Conservation (phyloP, 2,329 filamentous ascomycete species). For the Ophiostoma ulmi region DNA sequence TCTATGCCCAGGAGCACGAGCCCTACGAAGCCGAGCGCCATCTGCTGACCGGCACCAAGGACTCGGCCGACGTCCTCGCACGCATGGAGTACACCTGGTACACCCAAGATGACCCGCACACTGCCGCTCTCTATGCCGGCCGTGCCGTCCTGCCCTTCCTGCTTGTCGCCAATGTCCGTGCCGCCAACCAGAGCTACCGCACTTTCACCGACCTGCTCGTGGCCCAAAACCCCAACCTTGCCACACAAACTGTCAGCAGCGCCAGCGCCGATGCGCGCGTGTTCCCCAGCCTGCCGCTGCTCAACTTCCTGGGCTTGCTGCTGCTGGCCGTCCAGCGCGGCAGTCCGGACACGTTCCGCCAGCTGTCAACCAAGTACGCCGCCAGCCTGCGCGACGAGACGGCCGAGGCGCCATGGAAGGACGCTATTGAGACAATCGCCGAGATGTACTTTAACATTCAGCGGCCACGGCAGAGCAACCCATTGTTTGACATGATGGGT, state of each 20-base stretch:
- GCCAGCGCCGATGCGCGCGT: conserved; percentile 68
- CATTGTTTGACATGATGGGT: conserved; percentile 97
- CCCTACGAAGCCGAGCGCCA: conserved; percentile 91
- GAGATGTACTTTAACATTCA: conserved; percentile 96
- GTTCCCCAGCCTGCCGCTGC: conserved; percentile 84
- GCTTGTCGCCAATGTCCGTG: conserved; percentile 81
- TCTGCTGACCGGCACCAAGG: conserved; percentile 79
- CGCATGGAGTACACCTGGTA: conserved; percentile 94
- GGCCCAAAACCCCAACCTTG: conserved; percentile 50
- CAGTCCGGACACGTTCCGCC: conserved; percentile 69
- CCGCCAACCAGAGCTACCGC: conserved; percentile 75
- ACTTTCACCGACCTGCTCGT: conserved; percentile 66
- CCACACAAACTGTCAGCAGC: conserved; percentile 74
- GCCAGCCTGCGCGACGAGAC: conserved; percentile 63
- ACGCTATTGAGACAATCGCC: conserved; percentile 76
- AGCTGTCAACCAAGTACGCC: conserved; percentile 77
- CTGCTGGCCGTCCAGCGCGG: conserved; percentile 79
- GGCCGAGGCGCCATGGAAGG: conserved; percentile 64
- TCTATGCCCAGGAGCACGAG: conserved; percentile 91
- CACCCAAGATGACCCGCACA: conserved; percentile 78
- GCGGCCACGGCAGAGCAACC: conserved; percentile 83
- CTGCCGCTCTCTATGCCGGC: conserved; percentile 77
- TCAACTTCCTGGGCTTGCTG: conserved; percentile 88
- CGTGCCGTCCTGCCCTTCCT: conserved; percentile 88
- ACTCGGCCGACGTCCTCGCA: conserved; percentile 74